Evolutionary conservation across 495 filamentous ascomycete genomes (phyloP), one percentile per base, ranked within the genome.

Genomic region (Penicillium lagena): DNA sequence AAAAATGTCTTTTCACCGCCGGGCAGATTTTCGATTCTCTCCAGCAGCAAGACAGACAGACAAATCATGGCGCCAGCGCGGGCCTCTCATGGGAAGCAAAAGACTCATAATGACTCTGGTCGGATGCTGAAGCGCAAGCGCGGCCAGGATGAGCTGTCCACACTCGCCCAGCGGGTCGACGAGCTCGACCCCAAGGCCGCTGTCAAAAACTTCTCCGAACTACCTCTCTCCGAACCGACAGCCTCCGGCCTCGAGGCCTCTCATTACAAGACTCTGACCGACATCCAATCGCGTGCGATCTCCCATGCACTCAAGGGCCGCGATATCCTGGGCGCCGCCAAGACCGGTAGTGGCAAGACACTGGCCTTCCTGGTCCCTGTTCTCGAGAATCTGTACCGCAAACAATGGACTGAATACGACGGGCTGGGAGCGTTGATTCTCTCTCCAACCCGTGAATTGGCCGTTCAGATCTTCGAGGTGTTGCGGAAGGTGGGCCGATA

Each of bases 401-500:
- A 78, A 43, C 85, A 80, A 79, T 96, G 90, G 85, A 85, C 91
- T 31, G 85, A 94, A 51, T 71, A 85, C 51, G 93, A 99, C 66
- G 93, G 93, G 2, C 67, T 99, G 37, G 90, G 91, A 3, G 93
- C 91, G 1, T 73, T 99, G 39, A 86, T 99, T 51, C 83, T 99
- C 31, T 91, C 90, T 7, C 93, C 93, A 1, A 99, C 93, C 5
- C 82, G 93, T 54, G 93, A 99, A 60, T 72, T 99, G 28, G 93
- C 93, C 1, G 89, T 94, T 15, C 93, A 99, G 65, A 99, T 97
- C 37, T 99, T 99, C 63, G 88, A 95, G 37, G 91, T 97, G 0
- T 63, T 99, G 52, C 79, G 89, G 14, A 95, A 91, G 56, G 81
- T 99, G 38, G 93, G 93, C 7, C 76, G 88, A 35, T 82, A 90